These are phyloP conservation scores for Botryosphaeria dothidea DNA, from an alignment of 2,329 filamentous ascomycete genomes.

Conservation along the genomic window DNA sequence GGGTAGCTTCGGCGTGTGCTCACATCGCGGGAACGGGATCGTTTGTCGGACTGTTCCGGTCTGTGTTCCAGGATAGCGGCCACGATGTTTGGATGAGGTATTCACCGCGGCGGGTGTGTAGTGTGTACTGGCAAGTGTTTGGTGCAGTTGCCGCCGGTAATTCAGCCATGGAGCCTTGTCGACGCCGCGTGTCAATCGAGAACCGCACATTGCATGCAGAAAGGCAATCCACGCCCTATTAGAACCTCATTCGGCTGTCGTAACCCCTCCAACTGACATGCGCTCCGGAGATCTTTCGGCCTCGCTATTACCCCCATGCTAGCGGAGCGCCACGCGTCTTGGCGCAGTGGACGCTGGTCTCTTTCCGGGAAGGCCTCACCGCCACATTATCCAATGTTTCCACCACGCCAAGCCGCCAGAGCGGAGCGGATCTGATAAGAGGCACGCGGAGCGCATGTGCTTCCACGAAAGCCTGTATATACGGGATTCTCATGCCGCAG, in stretches of 20 bases:
- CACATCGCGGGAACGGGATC: neutral
- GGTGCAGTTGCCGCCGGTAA: neutral
- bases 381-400: neutral
- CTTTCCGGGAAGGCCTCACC: neutral
- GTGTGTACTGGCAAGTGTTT: neutral
- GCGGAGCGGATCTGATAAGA: neutral
- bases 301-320: neutral
- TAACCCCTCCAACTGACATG: neutral
- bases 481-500: neutral
- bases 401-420: neutral
- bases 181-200: neutral
- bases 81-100: slow-evolving; percentile 12
- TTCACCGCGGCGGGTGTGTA: neutral
- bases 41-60: neutral
- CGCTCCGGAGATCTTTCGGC: neutral
- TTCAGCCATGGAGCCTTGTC: too few species aligned
- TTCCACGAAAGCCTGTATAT: neutral
- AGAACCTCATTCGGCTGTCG: neutral
- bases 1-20: neutral
- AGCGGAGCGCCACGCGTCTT: neutral
- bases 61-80: neutral
- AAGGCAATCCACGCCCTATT: too few species aligned
- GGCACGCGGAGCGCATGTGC: neutral
- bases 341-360: neutral
- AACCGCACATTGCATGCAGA: neutral